phyloP scores from a whole-genome alignment of 78 protist species.

The Dictyostelium capitatum region DNA sequence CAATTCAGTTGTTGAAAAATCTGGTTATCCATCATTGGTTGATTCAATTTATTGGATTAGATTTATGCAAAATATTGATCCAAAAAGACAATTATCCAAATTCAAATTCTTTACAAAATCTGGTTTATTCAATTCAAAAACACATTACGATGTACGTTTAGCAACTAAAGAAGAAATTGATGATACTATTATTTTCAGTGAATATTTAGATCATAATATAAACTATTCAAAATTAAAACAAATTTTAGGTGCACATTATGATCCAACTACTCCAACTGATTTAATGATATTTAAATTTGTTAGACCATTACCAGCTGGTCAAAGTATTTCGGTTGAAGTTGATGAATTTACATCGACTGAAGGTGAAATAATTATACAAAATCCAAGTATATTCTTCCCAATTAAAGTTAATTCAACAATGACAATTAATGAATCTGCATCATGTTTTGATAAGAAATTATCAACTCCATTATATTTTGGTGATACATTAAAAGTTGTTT shows the following conservation, averaged over 20 bases:
- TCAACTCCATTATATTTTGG: neutral
- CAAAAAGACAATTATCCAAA: neutral
- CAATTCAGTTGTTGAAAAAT: neutral
- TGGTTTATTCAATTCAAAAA: conserved; percentile 36
- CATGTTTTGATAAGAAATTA: neutral
- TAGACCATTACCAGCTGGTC: neutral
- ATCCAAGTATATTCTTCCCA: neutral
- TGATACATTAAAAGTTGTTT: neutral
- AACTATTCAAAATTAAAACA: neutral
- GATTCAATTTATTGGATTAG: conserved; percentile 10
- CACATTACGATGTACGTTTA: conserved; percentile 30
- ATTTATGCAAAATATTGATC: conserved; percentile 38
- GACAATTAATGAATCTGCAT: neutral
- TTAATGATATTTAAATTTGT: neutral
- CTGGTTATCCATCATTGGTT: neutral
- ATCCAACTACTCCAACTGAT: neutral
- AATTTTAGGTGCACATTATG: neutral
- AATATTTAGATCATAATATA: neutral
- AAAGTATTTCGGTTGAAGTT: neutral
- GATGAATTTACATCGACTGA: neutral
- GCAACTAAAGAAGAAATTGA: conserved; percentile 62
- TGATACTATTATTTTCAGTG: neutral
- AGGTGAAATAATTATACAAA: neutral
- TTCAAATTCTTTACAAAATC: neutral
- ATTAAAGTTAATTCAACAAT: neutral